Evolutionary conservation across 1,284 basidiomycete genomes (phyloP), one percentile per base, ranked within the genome.

Genomic region (Tilletia indica): DNA sequence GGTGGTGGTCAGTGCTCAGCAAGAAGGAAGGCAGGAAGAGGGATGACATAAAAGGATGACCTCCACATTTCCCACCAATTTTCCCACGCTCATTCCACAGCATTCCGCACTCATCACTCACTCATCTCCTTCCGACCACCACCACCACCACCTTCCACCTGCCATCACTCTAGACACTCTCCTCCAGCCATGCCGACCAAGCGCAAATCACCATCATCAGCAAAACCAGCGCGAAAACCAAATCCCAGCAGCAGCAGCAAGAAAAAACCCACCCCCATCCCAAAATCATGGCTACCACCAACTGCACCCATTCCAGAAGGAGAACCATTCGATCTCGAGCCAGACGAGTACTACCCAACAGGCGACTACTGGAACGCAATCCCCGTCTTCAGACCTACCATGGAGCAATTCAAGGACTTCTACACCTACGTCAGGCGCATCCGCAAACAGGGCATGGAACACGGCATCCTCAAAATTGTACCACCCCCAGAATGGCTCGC

Each of bases 391-490:
- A 68, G 77, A 67, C 82, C 82, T 9, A 82, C 82, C 38, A 79
- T 81, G 78, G 78, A 77, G 51, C 76, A 83, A 61, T 84, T 84
- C 61, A 64, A 71, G 19, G 80, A 84, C 76, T 84, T 84, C 64
- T 81, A 83, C 64, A 73, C 76, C 6, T 82, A 75, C 73, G 81
- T 80, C 70, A 72, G 78, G 39, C 76, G 77, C 58, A 79, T 84
- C 71, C 81, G 82, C 72, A 67, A 67, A 8, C 80, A 79, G 77
- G 82, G 82, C 45, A 82, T 83, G 81, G 71, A 76, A 36, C 74
- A 69, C 48, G 82, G 82, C 51, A 82, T 83, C 64, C 78, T 84
- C 73, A 84, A 84, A 49, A 72, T 84, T 21, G 71, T 83, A 9
- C 80, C 82, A 2, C 82, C 82, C 11, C 70, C 72, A 19, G 80